Conservation (phyloP, 805 yeast genomes). For the Hagleromyces aurorensis region DNA sequence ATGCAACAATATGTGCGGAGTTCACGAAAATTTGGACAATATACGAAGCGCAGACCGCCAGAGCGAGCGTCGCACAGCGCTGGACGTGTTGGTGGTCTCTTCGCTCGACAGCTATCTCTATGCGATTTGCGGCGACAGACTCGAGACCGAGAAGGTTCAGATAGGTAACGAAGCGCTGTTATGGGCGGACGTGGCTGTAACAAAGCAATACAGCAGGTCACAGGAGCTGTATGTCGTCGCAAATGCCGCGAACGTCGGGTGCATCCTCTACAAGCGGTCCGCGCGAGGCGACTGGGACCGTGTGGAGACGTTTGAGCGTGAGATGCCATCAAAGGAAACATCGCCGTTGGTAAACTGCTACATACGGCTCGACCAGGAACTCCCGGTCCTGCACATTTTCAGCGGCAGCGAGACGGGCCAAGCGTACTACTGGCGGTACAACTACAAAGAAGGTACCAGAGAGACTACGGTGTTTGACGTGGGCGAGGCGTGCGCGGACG, state of each 20-base stretch:
- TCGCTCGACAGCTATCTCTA: slow-evolving; percentile 12
- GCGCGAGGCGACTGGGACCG: slow-evolving; percentile 18
- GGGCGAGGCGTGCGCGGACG: slow-evolving; percentile 2
- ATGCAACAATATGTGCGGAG: slow-evolving; percentile 3
- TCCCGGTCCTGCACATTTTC: slow-evolving; percentile 3
- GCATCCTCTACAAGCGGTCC: slow-evolving; percentile 15
- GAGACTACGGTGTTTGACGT: slow-evolving; percentile 3
- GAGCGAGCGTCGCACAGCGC: no score
- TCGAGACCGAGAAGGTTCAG: slow-evolving; percentile 3
- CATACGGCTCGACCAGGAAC: slow-evolving; percentile 3
- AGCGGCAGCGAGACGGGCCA: slow-evolving; percentile 19
- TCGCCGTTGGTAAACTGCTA: slow-evolving; percentile 14
- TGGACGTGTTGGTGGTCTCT: slow-evolving; percentile 5
- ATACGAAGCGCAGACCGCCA: no score
- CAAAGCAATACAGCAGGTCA: slow-evolving; percentile 11
- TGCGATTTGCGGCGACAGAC: slow-evolving; percentile 4
- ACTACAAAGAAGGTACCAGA: slow-evolving; percentile 8
- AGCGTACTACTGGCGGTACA: slow-evolving; percentile 13
- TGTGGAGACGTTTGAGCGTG: slow-evolving; percentile 6
- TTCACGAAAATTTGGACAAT: no score
- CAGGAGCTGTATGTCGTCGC: slow-evolving; percentile 7
- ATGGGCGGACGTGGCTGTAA: slow-evolving; percentile 10
- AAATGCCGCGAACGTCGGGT: slow-evolving; percentile 17
- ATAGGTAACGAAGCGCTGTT: slow-evolving; percentile 3
- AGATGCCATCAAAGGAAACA: slow-evolving; percentile 2